Evolutionary conservation across 495 filamentous ascomycete genomes (phyloP), one percentile per base, ranked within the genome.

Genomic region (Penicillium malachiteum): DNA sequence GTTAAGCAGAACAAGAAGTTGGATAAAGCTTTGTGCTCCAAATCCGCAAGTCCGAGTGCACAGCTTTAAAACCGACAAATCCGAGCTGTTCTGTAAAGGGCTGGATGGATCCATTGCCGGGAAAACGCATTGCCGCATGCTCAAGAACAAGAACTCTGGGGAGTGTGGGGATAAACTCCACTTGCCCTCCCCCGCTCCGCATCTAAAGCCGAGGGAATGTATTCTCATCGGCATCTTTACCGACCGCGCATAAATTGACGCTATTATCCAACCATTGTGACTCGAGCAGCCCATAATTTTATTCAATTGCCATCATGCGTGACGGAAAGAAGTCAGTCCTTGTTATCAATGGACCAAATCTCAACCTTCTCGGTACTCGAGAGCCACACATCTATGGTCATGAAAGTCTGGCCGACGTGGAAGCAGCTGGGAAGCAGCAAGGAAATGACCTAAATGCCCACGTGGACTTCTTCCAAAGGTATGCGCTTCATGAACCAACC

Each of bases 311-410:
- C 41, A 44, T 26, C 41, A 44, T 44, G 41, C 41, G 41, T 11
- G 41, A 44, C 41, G 41, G 41, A 4, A 40, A 47, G 42, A 63
- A 59, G 47, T 69, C 72, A 31, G 78, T 87, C 60, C 81, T 87
- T 63, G 77, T 86, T 49, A 76, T 87, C 71, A 86, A 86, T 66
- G 84, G 84, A 31, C 83, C 83, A n/a, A 86, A 86, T 65, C 81
- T 87, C 63, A 87, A 85, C 67, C 81, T 87, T 52, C 77, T 86
- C 31, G 83, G 83, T 11, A 81, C 77, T n/a, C 74, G 84, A 5
- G 84, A 87, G 57, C 83, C 83, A 7, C 65, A 79, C 39, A 75
- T 86, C 54, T 85, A 85, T 66, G 84, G 84, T 56, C 69, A 65
- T 44, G 77, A 75, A 3, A 85, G 81, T 1, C 78, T 87, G 30